Evolutionary conservation across 2,329 filamentous ascomycete species (phyloP).

Genomic region (Ophiostoma pallidulum): DNA sequence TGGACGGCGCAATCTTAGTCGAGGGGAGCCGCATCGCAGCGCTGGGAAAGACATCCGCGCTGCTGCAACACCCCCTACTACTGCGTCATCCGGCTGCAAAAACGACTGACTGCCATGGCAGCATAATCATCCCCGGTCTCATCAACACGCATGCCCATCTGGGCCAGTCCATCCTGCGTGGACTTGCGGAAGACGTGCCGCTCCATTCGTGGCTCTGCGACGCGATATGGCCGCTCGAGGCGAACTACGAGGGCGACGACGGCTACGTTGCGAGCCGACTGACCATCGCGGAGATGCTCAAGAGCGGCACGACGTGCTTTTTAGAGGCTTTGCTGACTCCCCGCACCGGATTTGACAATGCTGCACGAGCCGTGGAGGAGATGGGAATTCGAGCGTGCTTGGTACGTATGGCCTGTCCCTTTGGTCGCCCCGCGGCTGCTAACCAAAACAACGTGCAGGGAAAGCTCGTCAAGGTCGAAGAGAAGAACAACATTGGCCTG

Average conservation of each 20-base stretch:
- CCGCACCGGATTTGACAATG: slow-evolving; percentile 20
- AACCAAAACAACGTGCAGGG: slow-evolving; percentile 16
- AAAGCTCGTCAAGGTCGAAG: slow-evolving; percentile 28
- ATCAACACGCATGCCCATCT: slow-evolving; percentile 43
- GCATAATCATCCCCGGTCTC: slow-evolving; percentile 39
- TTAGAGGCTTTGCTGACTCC: slow-evolving; percentile 39
- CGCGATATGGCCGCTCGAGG: slow-evolving; percentile 33
- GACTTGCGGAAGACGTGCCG: slow-evolving; percentile 39
- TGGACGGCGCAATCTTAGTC: too few species aligned
- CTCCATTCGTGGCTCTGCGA: slow-evolving; percentile 43
- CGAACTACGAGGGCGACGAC: slow-evolving; percentile 24
- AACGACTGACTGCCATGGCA: slow-evolving; percentile 25
- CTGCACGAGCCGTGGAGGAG: slow-evolving; percentile 16
- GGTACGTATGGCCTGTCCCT: slow-evolving; percentile 10
- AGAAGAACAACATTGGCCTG: slow-evolving; percentile 26
- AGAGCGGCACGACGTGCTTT: slow-evolving; percentile 41
- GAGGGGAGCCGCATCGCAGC: too few species aligned
- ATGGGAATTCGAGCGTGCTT: slow-evolving; percentile 19
- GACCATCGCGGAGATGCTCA: slow-evolving; percentile 42
- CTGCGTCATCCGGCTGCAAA: neutral
- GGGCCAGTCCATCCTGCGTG: slow-evolving; percentile 38
- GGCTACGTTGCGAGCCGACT: slow-evolving; percentile 38
- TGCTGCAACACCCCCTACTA: slow-evolving; percentile 13
- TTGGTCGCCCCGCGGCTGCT: neutral
- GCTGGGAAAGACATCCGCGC: neutral